Evolutionary conservation across 768 basidiomycete genomes (phyloP), one percentile per base, ranked within the genome.

Genomic region (Boletus bicolor): DNA sequence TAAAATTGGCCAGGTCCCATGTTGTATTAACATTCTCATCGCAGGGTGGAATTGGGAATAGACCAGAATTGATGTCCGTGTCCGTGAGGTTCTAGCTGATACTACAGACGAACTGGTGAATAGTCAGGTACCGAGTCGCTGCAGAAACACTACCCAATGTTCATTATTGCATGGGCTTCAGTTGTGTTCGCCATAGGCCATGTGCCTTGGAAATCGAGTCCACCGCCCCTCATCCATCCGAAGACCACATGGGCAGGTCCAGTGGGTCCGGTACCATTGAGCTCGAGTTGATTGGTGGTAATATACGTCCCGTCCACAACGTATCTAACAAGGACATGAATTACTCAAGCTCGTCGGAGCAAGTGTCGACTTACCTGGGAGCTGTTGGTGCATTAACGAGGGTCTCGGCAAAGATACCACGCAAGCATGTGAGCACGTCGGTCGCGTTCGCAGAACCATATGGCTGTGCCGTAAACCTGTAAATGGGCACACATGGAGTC

Each of bases 191-290:
- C 28, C 24, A 68, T 64, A 9, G 77, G 76, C 50, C 71, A 73
- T 36, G 54, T 30, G 2, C 74, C 73, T 32, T 77, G 70, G 59
- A 82, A 79, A 39, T 77, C 75, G 0, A 76, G 69, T 0, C 80
- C 81, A 59, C 82, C 80, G 54, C 79, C 79, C 19, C 76, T 67
- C 76, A 79, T 80, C 73, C 75, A 77, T 1, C 80, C 80, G 56
- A 77, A 76, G 56, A 82, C 72, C 39, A 77, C 72, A 52, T 78
- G 78, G 1, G 76, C 79, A 26, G 75, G 65, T 6, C 77, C 77
- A 2, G 72, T 67, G 0, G 73, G 74, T 0, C 75, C 77, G 1
- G 65, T 57, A 1, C 77, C 77, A 44, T 72, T 71, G 14, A 81
- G 60, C 5, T 72, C 70, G 2, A 82, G 73, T 14, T 73, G 69